Evolutionary conservation across 1,139 yeast genomes (phyloP).

Genomic region (Sugiyamaella castrensis): DNA sequence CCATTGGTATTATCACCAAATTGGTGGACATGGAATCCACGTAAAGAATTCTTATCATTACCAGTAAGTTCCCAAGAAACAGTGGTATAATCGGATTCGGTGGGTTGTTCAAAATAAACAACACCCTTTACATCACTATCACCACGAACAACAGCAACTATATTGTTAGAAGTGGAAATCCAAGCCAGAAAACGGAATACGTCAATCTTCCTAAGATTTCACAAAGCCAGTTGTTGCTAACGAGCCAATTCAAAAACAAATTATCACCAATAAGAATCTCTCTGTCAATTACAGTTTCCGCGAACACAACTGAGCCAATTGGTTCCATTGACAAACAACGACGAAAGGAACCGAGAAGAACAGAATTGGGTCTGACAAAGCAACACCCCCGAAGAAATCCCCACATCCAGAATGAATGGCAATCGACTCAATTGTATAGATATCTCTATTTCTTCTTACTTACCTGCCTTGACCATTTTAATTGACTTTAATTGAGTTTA

Average conservation of each 20-base stretch:
- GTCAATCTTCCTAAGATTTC: not conserved
- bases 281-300: too few species aligned
- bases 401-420: not conserved
- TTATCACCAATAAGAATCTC: too few species aligned
- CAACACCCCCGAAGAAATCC: not conserved
- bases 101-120: conserved; percentile 78
- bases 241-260: too few species aligned
- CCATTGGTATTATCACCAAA: conserved; percentile 99
- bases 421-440: too few species aligned
- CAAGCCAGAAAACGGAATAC: too few species aligned
- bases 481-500: conserved; percentile 16
- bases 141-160: conserved; percentile 95
- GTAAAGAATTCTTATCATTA: conserved; percentile 77
- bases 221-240: not conserved
- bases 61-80: conserved; percentile 86
- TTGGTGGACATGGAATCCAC: conserved; percentile 98
- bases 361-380: not conserved
- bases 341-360: not conserved
- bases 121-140: conserved; percentile 84
- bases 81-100: conserved; percentile 79
- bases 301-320: too few species aligned
- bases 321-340: not conserved
- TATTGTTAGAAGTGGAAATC: not conserved
- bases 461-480: conserved; percentile 39
- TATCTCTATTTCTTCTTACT: conserved; percentile 17